These are phyloP conservation scores for Nicotiana attenuata DNA, from an alignment of 257 asterid species.

Conservation along the genomic window DNA sequence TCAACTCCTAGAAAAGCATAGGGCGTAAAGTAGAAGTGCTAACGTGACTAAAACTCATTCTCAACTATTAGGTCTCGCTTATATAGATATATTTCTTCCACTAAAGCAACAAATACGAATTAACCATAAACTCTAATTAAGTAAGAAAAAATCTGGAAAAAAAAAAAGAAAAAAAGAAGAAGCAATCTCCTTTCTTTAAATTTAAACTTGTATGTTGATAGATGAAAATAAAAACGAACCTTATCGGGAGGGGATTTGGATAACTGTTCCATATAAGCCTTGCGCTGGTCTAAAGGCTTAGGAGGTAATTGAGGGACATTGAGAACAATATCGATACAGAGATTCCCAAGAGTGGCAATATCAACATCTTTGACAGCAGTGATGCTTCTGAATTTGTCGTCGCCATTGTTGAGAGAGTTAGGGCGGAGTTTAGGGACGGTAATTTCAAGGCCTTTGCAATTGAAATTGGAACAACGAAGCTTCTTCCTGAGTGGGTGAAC, in stretches of 20 bases:
- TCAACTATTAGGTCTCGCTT: no score
- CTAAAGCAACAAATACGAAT: no score
- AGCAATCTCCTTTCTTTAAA: no score
- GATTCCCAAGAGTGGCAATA: constrained; percentile 83
- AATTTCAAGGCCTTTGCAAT: constrained; percentile 41
- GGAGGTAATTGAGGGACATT: constrained; percentile 84
- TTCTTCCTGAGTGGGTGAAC: not conserved
- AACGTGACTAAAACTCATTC: no score
- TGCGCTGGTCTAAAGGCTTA: constrained; percentile 49
- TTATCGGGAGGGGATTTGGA: constrained; percentile 81
- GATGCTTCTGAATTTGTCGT: constrained; percentile 39
- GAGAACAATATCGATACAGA: constrained; percentile 88
- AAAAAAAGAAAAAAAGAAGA: no score
- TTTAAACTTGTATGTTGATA: not conserved
- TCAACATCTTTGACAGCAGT: constrained; percentile 60
- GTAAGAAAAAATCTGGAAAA: no score
- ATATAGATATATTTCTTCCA: no score
- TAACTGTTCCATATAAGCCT: constrained; percentile 66
- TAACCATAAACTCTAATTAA: no score
- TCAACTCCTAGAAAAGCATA: no score
- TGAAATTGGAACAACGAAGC: constrained; percentile 25
- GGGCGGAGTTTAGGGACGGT: constrained; percentile 35
- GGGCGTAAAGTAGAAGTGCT: no score
- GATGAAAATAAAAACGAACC: constrained; percentile 30
- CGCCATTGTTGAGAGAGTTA: constrained; percentile 24